These are phyloP conservation scores for Colletotrichum sp. DNA, from an alignment of 2,329 filamentous ascomycete genomes.

Conservation along the genomic window DNA sequence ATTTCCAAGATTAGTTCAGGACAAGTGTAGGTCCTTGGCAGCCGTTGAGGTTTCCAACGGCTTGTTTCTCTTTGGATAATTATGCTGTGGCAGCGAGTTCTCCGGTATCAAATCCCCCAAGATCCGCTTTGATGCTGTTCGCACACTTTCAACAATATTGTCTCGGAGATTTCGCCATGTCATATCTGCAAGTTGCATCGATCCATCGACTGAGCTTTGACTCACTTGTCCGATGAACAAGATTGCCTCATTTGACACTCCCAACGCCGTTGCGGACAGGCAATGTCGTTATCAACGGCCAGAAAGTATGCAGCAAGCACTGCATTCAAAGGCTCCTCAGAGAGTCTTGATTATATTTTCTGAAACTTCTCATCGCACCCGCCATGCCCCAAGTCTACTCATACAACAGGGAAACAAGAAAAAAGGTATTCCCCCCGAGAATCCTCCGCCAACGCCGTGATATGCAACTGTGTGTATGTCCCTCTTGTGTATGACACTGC, in stretches of 20 bases:
- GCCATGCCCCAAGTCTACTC: background rate
- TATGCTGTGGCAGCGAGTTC: fast-evolving
- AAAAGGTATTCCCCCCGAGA: background rate
- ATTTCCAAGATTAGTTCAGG: background rate
- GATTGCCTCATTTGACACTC: background rate
- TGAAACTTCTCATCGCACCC: background rate
- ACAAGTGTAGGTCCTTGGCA: background rate
- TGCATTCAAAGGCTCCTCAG: background rate
- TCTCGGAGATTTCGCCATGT: background rate
- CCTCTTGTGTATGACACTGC: background rate
- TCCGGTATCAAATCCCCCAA: no score
- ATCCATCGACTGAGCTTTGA: background rate
- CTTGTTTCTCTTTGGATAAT: background rate
- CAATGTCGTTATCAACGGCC: background rate
- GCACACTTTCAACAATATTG: background rate
- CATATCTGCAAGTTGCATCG: no score
- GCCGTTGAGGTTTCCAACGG: background rate
- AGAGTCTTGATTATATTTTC: background rate
- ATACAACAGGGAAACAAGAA: background rate
- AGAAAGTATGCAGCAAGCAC: fast-evolving
- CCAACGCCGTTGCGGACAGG: background rate
- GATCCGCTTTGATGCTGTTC: background rate
- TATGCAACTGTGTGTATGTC: background rate
- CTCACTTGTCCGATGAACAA: background rate
- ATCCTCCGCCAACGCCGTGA: background rate